A percentile compares a stretch with the other conserved stretches of the same genome.
Evolutionary conservation across 169 alveolate genomes (phyloP).

Genomic region (Plasmodium yoelii): DNA sequence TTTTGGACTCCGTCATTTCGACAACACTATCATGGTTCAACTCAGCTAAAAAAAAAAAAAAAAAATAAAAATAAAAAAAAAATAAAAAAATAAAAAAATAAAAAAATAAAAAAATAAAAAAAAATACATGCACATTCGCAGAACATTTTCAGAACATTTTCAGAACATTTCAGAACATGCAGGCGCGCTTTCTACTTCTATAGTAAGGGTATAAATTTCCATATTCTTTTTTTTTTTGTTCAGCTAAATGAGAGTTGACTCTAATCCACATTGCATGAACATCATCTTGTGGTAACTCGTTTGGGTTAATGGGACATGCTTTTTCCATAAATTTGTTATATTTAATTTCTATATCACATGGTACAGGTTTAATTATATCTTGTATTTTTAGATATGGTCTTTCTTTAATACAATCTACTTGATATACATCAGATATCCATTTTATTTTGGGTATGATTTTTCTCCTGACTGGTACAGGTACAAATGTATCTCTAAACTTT

Average conservation of each 20-base stretch:
- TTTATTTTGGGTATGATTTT: slow-evolving; percentile 88
- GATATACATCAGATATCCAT: slow-evolving; percentile 89
- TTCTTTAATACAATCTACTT: slow-evolving; percentile 89
- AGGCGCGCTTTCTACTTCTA: too few species aligned
- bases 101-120: too few species aligned
- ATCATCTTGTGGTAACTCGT: slow-evolving; percentile 90
- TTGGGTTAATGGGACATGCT: slow-evolving; percentile 88
- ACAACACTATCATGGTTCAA: slow-evolving; percentile 1
- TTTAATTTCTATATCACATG: slow-evolving; percentile 88
- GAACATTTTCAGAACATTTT: too few species aligned
- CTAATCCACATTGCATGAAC: slow-evolving; percentile 92
- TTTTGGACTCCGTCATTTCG: not conserved
- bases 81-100: too few species aligned
- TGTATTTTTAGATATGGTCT: slow-evolving; percentile 87
- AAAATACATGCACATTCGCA: too few species aligned
- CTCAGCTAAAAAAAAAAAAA: slow-evolving; percentile 2
- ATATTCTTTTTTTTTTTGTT: slow-evolving; percentile 75
- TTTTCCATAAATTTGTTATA: slow-evolving; percentile 85
- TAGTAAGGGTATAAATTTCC: slow-evolving; percentile 62
- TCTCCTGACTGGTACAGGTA: slow-evolving; percentile 90
- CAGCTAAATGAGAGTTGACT: slow-evolving; percentile 88
- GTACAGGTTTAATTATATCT: slow-evolving; percentile 88
- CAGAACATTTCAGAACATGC: too few species aligned
- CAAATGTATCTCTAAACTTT: slow-evolving; percentile 89
- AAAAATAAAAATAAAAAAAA: too few species aligned